phyloP scores from a whole-genome alignment of 2,329 filamentous ascomycete species.

The Pseudogymnoascus sp. region DNA sequence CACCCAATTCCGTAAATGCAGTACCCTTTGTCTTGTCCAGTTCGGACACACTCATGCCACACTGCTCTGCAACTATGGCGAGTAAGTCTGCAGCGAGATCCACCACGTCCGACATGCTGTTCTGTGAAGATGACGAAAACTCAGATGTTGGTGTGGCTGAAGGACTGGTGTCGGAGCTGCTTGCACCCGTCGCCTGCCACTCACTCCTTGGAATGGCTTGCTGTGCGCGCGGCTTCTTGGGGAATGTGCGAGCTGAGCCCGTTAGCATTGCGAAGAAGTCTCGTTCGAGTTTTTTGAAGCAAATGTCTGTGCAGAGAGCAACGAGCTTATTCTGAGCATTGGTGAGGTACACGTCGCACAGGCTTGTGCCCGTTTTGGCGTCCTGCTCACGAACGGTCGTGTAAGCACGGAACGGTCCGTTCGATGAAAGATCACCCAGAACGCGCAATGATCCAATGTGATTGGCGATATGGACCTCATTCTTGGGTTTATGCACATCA shows the following conservation, averaged over 20 bases:
- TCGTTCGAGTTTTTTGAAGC: background rate
- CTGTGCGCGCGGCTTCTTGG: background rate
- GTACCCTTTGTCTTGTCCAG: slow-evolving; percentile 24
- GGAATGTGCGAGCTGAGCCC: background rate
- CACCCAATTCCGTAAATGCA: slow-evolving; percentile 48
- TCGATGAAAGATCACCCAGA: background rate
- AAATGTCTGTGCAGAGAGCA: background rate
- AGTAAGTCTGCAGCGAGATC: background rate
- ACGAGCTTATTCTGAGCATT: background rate
- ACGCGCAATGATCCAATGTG: slow-evolving; percentile 46
- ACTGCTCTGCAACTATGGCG: background rate
- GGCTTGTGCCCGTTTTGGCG: background rate
- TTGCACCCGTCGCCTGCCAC: background rate
- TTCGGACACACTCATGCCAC: background rate
- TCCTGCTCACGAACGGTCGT: background rate
- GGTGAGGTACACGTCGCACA: background rate
- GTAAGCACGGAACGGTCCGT: background rate
- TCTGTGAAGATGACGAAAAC: background rate
- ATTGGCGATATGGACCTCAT: slow-evolving; percentile 51
- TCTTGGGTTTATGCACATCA: slow-evolving; percentile 44
- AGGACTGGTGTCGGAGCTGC: background rate
- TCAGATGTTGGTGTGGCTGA: background rate
- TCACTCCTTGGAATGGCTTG: background rate
- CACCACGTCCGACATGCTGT: background rate
- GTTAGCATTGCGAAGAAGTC: background rate